phyloP scores from a whole-genome alignment of 2,329 filamentous ascomycete species.

The Chrysoporthe deuterocubensis region DNA sequence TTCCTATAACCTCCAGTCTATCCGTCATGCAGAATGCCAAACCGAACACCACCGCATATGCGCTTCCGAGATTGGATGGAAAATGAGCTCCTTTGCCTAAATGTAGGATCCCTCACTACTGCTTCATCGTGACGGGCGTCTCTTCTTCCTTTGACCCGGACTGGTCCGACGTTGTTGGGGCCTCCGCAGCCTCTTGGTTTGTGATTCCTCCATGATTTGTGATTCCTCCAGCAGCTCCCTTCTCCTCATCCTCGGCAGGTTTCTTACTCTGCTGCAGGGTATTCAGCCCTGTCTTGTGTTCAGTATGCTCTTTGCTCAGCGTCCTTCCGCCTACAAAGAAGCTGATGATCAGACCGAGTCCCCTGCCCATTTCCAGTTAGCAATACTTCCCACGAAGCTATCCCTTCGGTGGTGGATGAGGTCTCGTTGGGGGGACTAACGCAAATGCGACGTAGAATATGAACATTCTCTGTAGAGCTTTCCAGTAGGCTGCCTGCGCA shows the following conservation, averaged over 20 bases:
- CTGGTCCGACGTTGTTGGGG: neutral
- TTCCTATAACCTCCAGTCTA: neutral
- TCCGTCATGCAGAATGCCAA: neutral
- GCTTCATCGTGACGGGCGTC: neutral
- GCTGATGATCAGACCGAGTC: constrained; percentile 50
- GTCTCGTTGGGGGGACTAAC: neutral
- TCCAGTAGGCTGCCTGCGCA: constrained; percentile 53
- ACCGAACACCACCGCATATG: neutral
- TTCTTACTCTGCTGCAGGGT: constrained; percentile 43
- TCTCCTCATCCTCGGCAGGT: constrained; percentile 35
- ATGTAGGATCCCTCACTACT: neutral
- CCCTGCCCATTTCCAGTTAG: constrained; percentile 28
- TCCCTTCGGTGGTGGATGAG: neutral
- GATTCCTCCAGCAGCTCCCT: constrained; percentile 9
- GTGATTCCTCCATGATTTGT: neutral
- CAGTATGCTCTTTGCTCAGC: constrained; percentile 59
- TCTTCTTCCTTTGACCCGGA: neutral
- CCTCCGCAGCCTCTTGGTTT: neutral
- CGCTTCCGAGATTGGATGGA: neutral
- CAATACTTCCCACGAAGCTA: neutral
- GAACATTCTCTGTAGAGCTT: constrained; percentile 58
- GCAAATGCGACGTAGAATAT: constrained; percentile 59
- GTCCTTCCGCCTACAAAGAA: constrained; percentile 53
- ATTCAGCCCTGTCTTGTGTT: constrained; percentile 62
- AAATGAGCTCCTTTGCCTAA: neutral